Percentiles rank a stretch among this genome's conserved stretches.
phyloP scores from a whole-genome alignment of 768 basidiomycete species.

The Auriscalpium vulgare region DNA sequence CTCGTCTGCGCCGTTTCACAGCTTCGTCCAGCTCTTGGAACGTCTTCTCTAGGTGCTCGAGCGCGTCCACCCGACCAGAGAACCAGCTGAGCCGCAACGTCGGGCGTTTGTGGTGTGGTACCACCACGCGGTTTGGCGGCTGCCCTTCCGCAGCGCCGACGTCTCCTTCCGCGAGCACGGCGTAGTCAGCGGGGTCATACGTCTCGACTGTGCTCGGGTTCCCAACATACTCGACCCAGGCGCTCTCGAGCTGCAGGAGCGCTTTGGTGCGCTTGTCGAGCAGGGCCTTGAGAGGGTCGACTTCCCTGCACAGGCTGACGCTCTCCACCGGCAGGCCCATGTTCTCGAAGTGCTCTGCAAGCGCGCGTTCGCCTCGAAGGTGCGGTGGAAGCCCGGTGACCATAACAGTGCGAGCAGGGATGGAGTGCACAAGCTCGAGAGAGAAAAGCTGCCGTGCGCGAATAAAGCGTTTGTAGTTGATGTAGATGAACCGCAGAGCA shows the following conservation, averaged over 20 bases:
- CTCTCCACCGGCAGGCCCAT: conserved; percentile 87
- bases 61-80: conserved; percentile 71
- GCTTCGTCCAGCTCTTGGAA: conserved; percentile 80
- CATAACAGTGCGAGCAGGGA: conserved; percentile 89
- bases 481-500: conserved; percentile 78
- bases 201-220: conserved; percentile 85
- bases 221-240: conserved; percentile 89
- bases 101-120: conserved; percentile 70
- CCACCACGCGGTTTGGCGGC: conserved; percentile 45
- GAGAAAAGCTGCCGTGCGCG: conserved; percentile 90
- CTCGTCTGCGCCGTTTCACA: conserved; percentile 64
- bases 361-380: conserved; percentile 72
- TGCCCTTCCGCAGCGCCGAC: conserved; percentile 46
- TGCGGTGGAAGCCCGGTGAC: conserved; percentile 80
- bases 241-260: conserved; percentile 67
- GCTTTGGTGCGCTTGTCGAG: conserved; percentile 78
- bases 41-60: conserved; percentile 76
- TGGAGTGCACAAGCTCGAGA: conserved; percentile 89
- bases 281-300: conserved; percentile 60
- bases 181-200: conserved; percentile 66
- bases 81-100: conserved; percentile 73
- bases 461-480: conserved; percentile 84
- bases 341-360: conserved; percentile 92
- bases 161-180: conserved; percentile 41
- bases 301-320: conserved; percentile 81